Conservation (phyloP, 2,329 filamentous ascomycete genomes). For the Aspergillus pseudoterreus region DNA sequence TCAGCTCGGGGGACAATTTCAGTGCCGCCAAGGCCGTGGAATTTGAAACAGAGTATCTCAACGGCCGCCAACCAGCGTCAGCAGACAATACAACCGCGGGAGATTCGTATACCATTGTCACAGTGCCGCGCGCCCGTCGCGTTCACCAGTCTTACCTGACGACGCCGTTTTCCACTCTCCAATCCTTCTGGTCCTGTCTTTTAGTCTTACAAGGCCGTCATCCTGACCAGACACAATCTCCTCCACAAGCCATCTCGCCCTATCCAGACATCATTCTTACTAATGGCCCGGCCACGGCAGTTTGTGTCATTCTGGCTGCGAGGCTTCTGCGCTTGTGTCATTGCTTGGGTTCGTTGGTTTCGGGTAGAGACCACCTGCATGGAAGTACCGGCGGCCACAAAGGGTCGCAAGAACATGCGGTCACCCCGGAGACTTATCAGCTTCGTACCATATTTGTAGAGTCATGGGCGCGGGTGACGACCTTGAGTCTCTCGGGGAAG, state of each 20-base stretch:
- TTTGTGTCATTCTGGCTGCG: constrained; percentile 65
- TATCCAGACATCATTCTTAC: constrained; percentile 75
- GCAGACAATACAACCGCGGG: constrained; percentile 4
- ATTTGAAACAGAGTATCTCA: constrained; percentile 53
- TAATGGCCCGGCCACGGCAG: constrained; percentile 85
- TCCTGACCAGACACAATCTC: constrained; percentile 27
- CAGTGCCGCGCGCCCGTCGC: constrained; percentile 70
- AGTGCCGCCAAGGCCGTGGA: constrained; percentile 61
- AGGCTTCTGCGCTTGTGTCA: constrained; percentile 54
- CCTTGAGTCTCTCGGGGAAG: constrained; percentile 78
- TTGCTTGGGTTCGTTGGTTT: constrained; percentile 11
- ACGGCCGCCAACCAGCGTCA: constrained; percentile 10
- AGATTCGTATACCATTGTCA: constrained; percentile 58
- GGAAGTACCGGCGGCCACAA: constrained; percentile 4
- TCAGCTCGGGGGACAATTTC: constrained; percentile 71
- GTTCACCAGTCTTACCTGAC: constrained; percentile 79
- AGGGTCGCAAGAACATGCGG: background rate
- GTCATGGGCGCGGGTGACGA: constrained; percentile 82
- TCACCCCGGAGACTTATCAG: constrained; percentile 41
- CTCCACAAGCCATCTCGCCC: constrained; percentile 21
- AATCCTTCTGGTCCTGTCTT: constrained; percentile 62
- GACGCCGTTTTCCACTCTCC: constrained; percentile 64
- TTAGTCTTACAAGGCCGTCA: constrained; percentile 48
- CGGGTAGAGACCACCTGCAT: background rate
- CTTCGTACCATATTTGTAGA: constrained; percentile 83